Conservation (phyloP, 148 eudicot species). For the Rhododendron kiyosumense region DNA sequence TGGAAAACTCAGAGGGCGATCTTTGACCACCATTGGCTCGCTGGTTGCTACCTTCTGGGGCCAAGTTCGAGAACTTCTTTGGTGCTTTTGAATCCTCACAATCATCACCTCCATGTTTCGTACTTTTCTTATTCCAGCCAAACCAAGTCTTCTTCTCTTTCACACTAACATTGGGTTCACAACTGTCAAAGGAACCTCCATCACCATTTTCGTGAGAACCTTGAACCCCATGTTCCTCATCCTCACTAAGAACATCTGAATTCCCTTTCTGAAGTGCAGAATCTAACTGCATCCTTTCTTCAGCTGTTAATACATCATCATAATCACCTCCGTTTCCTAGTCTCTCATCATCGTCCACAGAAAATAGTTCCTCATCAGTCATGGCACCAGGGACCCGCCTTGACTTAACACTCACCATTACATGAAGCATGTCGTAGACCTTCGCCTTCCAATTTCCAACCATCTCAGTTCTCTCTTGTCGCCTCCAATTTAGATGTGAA, state of each 20-base stretch:
- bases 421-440: slow-evolving; percentile 90
- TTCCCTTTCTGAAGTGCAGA: slow-evolving; percentile 72
- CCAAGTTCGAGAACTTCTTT: slow-evolving; percentile 68
- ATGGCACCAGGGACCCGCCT: slow-evolving; percentile 92
- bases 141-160: slow-evolving; percentile 86
- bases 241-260: slow-evolving; percentile 49
- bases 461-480: slow-evolving; percentile 84
- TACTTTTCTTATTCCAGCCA: slow-evolving; percentile 71
- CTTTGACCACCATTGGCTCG: slow-evolving; percentile 34
- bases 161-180: slow-evolving; percentile 42
- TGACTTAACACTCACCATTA: slow-evolving; percentile 87
- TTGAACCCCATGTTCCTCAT: slow-evolving; percentile 43
- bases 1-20: slow-evolving; percentile 30
- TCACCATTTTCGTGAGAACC: slow-evolving; percentile 40
- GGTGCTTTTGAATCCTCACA: slow-evolving; percentile 49
- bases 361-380: slow-evolving; percentile 90
- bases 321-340: slow-evolving; percentile 57
- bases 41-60: slow-evolving; percentile 49
- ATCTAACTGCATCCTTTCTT: slow-evolving; percentile 72
- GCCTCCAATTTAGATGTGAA: slow-evolving; percentile 80
- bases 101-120: slow-evolving; percentile 50
- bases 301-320: slow-evolving; percentile 73
- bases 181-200: slow-evolving; percentile 39
- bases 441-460: slow-evolving; percentile 91
- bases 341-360: slow-evolving; percentile 57